A percentile compares a stretch with the other conserved stretches of the same genome.
These are phyloP conservation scores for Multifurca ochricompacta DNA, from an alignment of 768 basidiomycete genomes.

Conservation along the genomic window DNA sequence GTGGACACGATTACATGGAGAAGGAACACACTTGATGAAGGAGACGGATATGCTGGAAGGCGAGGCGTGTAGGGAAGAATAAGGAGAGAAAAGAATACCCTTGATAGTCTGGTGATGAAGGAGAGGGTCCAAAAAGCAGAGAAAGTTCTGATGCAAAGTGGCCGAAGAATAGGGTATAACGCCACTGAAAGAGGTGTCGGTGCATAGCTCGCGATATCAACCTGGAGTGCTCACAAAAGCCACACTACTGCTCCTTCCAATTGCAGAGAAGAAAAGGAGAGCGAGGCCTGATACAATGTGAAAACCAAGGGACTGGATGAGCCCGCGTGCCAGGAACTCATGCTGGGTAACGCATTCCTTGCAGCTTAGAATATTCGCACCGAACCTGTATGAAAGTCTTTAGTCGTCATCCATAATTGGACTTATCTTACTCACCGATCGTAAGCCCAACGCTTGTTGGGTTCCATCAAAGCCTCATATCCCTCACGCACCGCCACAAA, in stretches of 20 bases:
- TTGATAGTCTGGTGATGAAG: slow-evolving; percentile 26
- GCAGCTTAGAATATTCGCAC: slow-evolving; percentile 65
- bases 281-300: slow-evolving; percentile 53
- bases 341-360: slow-evolving; percentile 54
- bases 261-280: slow-evolving; percentile 55
- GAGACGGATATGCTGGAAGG: slow-evolving; percentile 70
- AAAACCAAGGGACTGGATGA: slow-evolving; percentile 54
- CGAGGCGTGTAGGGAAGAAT: slow-evolving; percentile 54
- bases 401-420: neutral
- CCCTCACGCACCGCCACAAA: slow-evolving; percentile 69
- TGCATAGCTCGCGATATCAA: neutral
- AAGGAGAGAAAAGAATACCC: slow-evolving; percentile 26
- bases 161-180: slow-evolving; percentile 62
- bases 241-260: slow-evolving; percentile 51
- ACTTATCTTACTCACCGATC: slow-evolving; percentile 48
- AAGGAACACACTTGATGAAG: slow-evolving; percentile 45
- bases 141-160: slow-evolving; percentile 56
- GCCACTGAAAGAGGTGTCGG: slow-evolving; percentile 49
- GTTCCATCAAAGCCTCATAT: slow-evolving; percentile 73
- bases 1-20: neutral
- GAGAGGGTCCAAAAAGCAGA: slow-evolving; percentile 55
- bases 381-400: slow-evolving; percentile 47
- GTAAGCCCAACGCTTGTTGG: slow-evolving; percentile 74
- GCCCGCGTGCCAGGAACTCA: slow-evolving; percentile 63
- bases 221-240: slow-evolving; percentile 46